phyloP scores from a whole-genome alignment of 176 grass and related monocot genomes.

The Triticum turgidum region DNA sequence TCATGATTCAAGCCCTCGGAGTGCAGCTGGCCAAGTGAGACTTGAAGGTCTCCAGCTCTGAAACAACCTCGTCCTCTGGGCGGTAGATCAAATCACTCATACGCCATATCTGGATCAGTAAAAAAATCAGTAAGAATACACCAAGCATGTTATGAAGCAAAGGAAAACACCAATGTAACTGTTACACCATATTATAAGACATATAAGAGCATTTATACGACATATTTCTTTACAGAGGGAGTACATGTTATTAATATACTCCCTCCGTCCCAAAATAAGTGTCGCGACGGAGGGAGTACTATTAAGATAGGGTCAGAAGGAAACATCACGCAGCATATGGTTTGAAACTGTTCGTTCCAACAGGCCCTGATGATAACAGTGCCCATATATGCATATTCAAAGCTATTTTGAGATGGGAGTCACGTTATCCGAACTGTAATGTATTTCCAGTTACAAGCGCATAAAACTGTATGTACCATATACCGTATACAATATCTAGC shows the following conservation, averaged over 20 bases:
- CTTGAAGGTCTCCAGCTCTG: constrained; percentile 91
- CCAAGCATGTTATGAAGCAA: not conserved
- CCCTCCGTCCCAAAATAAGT: no score
- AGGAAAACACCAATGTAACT: not conserved
- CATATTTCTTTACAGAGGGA: no score
- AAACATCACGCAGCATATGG: no score
- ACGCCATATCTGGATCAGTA: constrained; percentile 79
- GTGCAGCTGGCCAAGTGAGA: constrained; percentile 54
- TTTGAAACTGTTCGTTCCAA: no score
- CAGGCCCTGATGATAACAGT: not conserved
- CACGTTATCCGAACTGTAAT: not conserved
- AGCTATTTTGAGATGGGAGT: not conserved
- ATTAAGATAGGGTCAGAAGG: not conserved
- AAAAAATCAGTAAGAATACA: constrained; percentile 16
- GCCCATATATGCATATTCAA: not conserved
- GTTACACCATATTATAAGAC: not conserved
- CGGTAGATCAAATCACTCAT: constrained; percentile 90
- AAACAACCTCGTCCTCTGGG: constrained; percentile 68
- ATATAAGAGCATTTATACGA: no score
- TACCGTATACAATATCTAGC: not conserved
- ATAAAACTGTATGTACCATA: not conserved
- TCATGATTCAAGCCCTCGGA: constrained; percentile 44
- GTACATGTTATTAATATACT: no score
- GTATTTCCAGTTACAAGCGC: not conserved
- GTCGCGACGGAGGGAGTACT: not conserved